Evolutionary conservation across 371 early-diverging fungal species (phyloP), one percentile per base, ranked within the genome.

Genomic region (Mucor saturninus): DNA sequence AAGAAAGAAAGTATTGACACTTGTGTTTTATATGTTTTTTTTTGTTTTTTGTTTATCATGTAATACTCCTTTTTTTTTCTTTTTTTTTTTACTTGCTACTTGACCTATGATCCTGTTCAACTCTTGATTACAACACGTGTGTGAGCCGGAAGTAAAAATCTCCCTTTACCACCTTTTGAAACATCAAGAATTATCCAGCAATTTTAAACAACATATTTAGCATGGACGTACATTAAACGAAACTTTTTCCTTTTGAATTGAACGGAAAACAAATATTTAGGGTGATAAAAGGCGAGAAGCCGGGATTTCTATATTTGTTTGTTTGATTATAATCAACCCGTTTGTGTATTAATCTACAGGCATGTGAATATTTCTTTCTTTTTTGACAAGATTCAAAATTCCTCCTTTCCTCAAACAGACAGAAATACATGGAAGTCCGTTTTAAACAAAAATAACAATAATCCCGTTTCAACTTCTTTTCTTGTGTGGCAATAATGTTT

Each of bases 81-180:
- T 49, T 58, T 48, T 49, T 37, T 35, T 48, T n/a, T 15, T 8
- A 9, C 21, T 37, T 49, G 38, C 48, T 37, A 49, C n/a, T 28
- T 49, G 46, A 15, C 49, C 31, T 48, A 58, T 58, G 58, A 58
- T 58, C 58, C 32, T 58, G 58, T 49, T 49, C 13, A 49, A 38
- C n/a, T 49, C 30, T 49, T 28, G 49, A 49, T 49, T 28, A 10
- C 28, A 11, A 35, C 52, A 52, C 52, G 52, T 52, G 52, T 52
- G n/a, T n/a, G 11, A 3, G n/a, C 30, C 49, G 28, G 30, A 30
- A 28, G 10, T 29, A 30, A 28, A 10, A 30, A 28, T 28, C 30
- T 15, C 26, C 28, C 5, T 9, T 9, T 49, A 30, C 49, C 6
- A 4, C 49, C 29, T 11, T 15, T 49, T 49, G 48, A 48, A 48